Evolutionary conservation across 768 basidiomycete genomes (phyloP), one percentile per base, ranked within the genome.

Genomic region (Hirschioporus abietinus): DNA sequence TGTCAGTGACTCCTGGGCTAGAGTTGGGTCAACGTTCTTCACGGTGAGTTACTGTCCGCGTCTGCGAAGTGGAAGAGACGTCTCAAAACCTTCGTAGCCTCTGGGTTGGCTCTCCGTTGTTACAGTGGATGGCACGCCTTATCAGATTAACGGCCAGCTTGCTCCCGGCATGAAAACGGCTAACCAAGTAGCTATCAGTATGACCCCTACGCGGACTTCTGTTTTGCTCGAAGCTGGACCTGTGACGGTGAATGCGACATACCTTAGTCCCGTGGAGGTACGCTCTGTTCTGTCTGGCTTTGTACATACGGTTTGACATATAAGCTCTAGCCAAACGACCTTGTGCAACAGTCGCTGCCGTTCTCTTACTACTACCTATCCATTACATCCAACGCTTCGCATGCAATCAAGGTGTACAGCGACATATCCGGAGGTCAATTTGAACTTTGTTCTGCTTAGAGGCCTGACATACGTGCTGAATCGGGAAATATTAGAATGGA

Each of bases 261-360:
- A 90, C 72, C 75, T 89, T 36, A 89, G 87, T 68, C 88, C 88
- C 3, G 84, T 91, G n/a, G 88, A 89, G 79, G 87, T 88, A 72
- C 58, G 72, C 65, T 34, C 4, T 12, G 20, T 12, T 9, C n/a
- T 64, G 12, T 18, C 10, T 35, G 6, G 25, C 59, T 23, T 25
- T 64, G 35, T 58, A 20, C 35, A 26, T 58, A 18, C 20, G 24
- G 7, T 34, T 52, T 58, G 59, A 58, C 58, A n/a, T n/a, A 30
- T 20, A 27, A 8, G 34, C 66, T 52, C 36, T 42, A 88, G 86
- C 82, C 87, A n/a, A 79, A 73, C 23, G 88, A 89, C 72, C 78
- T 87, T 17, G 80, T 84, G 57, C 85, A 84, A 71, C 87, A 88
- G 72, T 88, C 87, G 5, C 79, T 83, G 23, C 88, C 89, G 0